phyloP scores from a whole-genome alignment of 1,284 basidiomycete genomes.

The Fistulinella staudtii region DNA sequence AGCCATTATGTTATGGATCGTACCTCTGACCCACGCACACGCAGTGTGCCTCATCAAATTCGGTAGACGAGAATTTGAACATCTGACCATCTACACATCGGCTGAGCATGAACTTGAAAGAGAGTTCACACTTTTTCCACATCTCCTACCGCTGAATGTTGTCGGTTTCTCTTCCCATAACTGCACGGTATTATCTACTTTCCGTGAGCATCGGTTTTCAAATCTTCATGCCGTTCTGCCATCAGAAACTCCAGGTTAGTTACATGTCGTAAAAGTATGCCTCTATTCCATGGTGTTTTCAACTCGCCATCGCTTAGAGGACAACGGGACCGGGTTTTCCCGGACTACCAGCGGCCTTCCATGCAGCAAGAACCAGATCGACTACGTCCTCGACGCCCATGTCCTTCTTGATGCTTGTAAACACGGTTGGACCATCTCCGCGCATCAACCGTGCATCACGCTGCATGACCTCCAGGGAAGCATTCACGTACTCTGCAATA shows the following conservation, averaged over 20 bases:
- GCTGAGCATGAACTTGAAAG: background rate
- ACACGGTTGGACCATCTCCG: conserved; percentile 91
- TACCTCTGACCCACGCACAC: too few species aligned
- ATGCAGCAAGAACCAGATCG: conserved; percentile 81
- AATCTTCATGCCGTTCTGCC: conserved; percentile 3
- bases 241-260: conserved; percentile 1
- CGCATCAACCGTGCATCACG: conserved; percentile 92
- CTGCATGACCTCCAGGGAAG: conserved; percentile 93
- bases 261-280: conserved; percentile 7
- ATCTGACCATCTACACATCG: background rate
- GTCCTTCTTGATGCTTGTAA: conserved; percentile 80
- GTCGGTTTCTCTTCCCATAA: conserved; percentile 4
- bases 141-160: background rate
- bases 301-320: conserved; percentile 41
- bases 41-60: background rate
- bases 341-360: conserved; percentile 74
- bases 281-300: background rate
- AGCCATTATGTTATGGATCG: background rate
- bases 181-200: background rate
- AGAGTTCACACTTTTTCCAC: background rate
- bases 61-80: background rate
- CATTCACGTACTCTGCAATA: conserved; percentile 89
- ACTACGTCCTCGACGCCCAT: conserved; percentile 83
- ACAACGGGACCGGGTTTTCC: conserved; percentile 43
- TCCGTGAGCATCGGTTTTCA: conserved; percentile 12